Conservation (phyloP, 2,329 filamentous ascomycete species). For the Neonectria hederae region DNA sequence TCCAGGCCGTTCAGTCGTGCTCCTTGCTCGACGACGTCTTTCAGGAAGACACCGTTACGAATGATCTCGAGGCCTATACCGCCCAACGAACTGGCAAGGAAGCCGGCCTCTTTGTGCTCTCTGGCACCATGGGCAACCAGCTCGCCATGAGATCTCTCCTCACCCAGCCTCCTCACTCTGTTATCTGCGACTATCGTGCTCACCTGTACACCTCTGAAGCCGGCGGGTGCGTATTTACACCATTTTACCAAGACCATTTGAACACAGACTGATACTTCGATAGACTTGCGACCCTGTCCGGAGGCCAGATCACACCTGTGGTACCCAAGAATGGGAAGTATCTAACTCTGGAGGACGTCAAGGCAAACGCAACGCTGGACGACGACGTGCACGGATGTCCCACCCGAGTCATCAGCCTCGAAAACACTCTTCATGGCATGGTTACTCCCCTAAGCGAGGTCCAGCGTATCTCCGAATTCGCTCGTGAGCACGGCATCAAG, state of each 20-base stretch:
- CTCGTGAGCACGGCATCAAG: conserved; percentile 68
- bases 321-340: conserved; percentile 76
- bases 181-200: conserved; percentile 80
- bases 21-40: conserved; percentile 87
- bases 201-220: conserved; percentile 79
- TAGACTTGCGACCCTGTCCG: conserved; percentile 75
- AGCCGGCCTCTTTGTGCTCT: conserved; percentile 81
- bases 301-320: conserved; percentile 74
- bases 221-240: conserved; percentile 58
- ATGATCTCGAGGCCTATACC: conserved; percentile 77
- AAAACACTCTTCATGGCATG: conserved; percentile 85
- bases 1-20: conserved; percentile 77
- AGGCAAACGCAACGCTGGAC: conserved; percentile 69
- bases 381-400: conserved; percentile 82
- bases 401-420: conserved; percentile 81
- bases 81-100: conserved; percentile 80
- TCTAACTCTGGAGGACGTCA: conserved; percentile 80
- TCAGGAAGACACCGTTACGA: conserved; percentile 81
- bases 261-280: conserved; percentile 24
- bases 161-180: conserved; percentile 78
- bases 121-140: conserved; percentile 95
- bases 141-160: conserved; percentile 82
- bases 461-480: conserved; percentile 75
- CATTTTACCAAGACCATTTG: not conserved
- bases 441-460: conserved; percentile 81